Evolutionary conservation across 176 grass and related monocot species (phyloP), one percentile per base, ranked within the genome.

Genomic region (Avena eriantha): DNA sequence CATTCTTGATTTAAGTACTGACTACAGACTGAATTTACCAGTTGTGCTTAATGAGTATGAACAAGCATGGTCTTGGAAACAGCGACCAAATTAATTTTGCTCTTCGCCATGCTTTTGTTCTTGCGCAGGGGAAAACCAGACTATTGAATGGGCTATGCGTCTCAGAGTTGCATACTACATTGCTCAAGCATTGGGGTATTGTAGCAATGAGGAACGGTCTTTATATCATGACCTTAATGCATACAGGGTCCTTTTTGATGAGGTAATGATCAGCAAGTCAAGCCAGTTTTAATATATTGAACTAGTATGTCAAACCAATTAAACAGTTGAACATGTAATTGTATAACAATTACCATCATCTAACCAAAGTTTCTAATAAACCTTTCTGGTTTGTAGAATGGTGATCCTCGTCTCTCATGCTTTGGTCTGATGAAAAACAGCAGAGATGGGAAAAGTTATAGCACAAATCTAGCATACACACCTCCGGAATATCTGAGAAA

Each of bases 181-280:
- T 88, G 93, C 94, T 6, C 89, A 97, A 90, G 97, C 97, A 78
- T 80, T 96, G 89, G 97, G 96, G 33, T 94, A 97, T 66, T 96
- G 94, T 60, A 93, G 94, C 67, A 89, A 46, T 17, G 74, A 94
- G 80, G 92, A 93, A 35, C 68, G 90, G 9, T 87, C 90, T 80
- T 69, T 99, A 59, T 99, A 99, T 69, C 97, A 99, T 90, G 97
- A 99, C 88, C 84, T 99, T 81, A 96, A 99, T 80, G 97, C 97
- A 72, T 99, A 99, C 77, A 87, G 94, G 55, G 90, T 99, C 72
- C 97, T 99, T 47, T 99, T 99, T 90, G 97, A 99, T 81, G 85
- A 94, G 97, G 97, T 99, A 91, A 79, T 12, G 22, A 12, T 80
- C 47, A 76, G 69, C 33, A 74, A 79, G 17, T 33, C 14, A 64